Conservation (phyloP, 2,329 filamentous ascomycete species). For the Claviceps africana region DNA sequence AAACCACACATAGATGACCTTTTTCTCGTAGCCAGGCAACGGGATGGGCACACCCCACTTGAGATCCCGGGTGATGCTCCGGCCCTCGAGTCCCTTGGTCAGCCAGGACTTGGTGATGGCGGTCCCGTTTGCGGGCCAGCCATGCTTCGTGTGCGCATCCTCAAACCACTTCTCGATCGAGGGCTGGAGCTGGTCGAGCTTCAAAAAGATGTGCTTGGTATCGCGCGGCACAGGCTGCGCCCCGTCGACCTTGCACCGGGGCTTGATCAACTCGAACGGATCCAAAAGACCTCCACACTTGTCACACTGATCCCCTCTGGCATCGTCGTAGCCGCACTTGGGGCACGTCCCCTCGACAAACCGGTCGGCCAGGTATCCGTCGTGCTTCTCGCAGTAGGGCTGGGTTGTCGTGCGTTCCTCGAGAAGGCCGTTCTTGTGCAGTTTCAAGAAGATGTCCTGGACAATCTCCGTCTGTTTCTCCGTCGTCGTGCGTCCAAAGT, state of each 20-base stretch:
- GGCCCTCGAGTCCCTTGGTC: slow-evolving; percentile 67
- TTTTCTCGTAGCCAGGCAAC: slow-evolving; percentile 35
- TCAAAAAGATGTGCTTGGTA: slow-evolving; percentile 86
- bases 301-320: slow-evolving; percentile 61
- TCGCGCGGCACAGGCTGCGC: slow-evolving; percentile 63
- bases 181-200: slow-evolving; percentile 68
- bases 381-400: slow-evolving; percentile 73
- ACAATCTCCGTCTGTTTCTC: slow-evolving; percentile 81
- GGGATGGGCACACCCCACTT: slow-evolving; percentile 66
- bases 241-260: slow-evolving; percentile 81
- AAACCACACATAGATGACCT: slow-evolving; percentile 88
- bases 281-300: slow-evolving; percentile 60
- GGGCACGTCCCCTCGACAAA: slow-evolving; percentile 72
- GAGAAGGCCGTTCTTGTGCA: slow-evolving; percentile 80
- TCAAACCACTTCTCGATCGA: slow-evolving; percentile 66
- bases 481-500: slow-evolving; percentile 88
- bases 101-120: slow-evolving; percentile 72
- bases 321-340: slow-evolving; percentile 57
- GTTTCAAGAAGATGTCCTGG: slow-evolving; percentile 75
- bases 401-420: slow-evolving; percentile 79
- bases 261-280: slow-evolving; percentile 64
- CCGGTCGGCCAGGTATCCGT: slow-evolving; percentile 69
- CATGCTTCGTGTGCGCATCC: slow-evolving; percentile 57
- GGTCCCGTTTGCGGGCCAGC: slow-evolving; percentile 62
- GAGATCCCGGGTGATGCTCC: slow-evolving; percentile 83